Evolutionary conservation across 257 asterid genomes (phyloP), one percentile per base, ranked within the genome.

Genomic region (Solanum dulcamara): DNA sequence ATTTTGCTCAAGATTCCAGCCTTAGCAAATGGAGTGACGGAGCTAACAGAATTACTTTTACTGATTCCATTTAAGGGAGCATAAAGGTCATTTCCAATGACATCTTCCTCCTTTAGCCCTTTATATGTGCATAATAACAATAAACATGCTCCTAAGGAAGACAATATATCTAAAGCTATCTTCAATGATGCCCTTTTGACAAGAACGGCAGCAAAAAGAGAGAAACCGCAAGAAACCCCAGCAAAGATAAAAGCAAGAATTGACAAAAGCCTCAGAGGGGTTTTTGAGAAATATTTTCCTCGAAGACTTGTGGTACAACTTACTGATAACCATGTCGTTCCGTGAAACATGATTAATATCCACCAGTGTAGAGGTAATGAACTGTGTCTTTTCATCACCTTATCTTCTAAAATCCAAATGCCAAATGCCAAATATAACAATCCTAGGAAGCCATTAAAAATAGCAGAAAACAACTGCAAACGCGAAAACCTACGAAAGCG

Each of bases 391-490:
- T 82, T 91, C 84, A 88, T 87, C 88, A 85, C 35, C 44, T 88
- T 91, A 85, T 91, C 93, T 77, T 89, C 93, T 35, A 95, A 85
- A 84, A 86, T 86, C 97, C 96, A 96, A 79, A 89, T 86, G 8
- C 98, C 98, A 40, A 87, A 51, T 80, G 80, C 83, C 18, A 94
- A 64, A 83, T 88, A 91, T 32, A 87, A 60, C 51, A 89, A 35
- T 38, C 96, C 99, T 22, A 95, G 84, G n/a, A 94, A 42, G 64
- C 93, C 94, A 86, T 92, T 96, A 59, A 89, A 94, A 55, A 89
- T 20, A 53, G 95, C 91, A 26, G 96, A 90, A 40, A 90, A 85
- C 40, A 90, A 81, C 92, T 89, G 97, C 91, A 93, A 81, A 84
- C 80, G 86, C 13, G 95, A 91, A 83, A 90, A 51, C 60, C 81